phyloP scores from a whole-genome alignment of 768 basidiomycete genomes.

The Psilocybe cubensis region DNA sequence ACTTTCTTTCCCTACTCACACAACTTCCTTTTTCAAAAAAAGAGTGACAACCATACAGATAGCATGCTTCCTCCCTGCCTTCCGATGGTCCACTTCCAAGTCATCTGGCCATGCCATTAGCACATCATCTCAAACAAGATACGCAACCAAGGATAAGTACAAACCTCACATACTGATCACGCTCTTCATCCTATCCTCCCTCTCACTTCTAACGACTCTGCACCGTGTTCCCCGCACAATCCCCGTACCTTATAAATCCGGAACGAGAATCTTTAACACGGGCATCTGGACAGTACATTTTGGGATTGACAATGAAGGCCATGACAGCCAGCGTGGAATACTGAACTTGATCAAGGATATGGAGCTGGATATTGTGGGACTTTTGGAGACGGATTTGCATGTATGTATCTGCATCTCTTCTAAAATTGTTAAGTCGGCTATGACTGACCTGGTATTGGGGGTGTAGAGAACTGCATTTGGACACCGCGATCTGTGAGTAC shows the following conservation, averaged over 20 bases:
- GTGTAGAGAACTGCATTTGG: conserved; percentile 61
- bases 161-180: conserved; percentile 33
- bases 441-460: not conserved
- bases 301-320: conserved; percentile 74
- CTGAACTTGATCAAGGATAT: conserved; percentile 70
- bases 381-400: conserved; percentile 86
- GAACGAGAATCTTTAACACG: conserved; percentile 70
- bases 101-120: not conserved
- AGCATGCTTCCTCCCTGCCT: conserved; percentile 47
- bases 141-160: conserved; percentile 6
- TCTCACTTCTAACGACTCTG: conserved; percentile 56
- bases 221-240: conserved; percentile 53
- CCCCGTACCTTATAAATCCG: conserved; percentile 63
- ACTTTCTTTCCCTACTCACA: not conserved
- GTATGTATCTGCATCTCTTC: conserved; percentile 45
- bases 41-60: conserved; percentile 63
- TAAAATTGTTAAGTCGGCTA: not conserved
- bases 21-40: not conserved
- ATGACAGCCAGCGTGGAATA: conserved; percentile 74
- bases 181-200: conserved; percentile 43
- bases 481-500: conserved; percentile 75
- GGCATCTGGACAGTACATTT: conserved; percentile 96
- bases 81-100: no score
- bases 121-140: conserved; percentile 3
- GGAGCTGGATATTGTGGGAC: conserved; percentile 83